These are phyloP conservation scores for Tephrocybe sp. DNA, from an alignment of 768 basidiomycete species.

Conservation along the genomic window DNA sequence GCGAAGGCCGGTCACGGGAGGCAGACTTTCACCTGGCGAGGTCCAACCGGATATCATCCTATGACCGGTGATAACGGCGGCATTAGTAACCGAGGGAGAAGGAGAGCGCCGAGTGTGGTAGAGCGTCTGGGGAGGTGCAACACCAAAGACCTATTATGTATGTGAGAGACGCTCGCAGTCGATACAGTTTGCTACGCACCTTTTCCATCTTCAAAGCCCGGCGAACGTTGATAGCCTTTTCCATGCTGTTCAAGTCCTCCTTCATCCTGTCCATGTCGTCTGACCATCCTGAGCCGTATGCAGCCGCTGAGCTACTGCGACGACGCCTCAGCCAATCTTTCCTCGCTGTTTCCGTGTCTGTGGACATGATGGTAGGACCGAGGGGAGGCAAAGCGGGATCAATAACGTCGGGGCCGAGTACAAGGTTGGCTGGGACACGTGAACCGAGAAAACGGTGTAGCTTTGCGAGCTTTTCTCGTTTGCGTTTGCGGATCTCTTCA, in stretches of 20 bases:
- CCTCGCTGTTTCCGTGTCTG: conserved; percentile 25
- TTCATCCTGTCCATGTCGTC: conserved; percentile 61
- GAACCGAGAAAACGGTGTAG: conserved; percentile 87
- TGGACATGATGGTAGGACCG: conserved; percentile 20
- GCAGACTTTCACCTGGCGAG: conserved; percentile 18
- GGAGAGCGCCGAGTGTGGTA: conserved; percentile 63
- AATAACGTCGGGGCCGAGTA: conserved; percentile 45
- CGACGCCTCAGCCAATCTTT: conserved; percentile 47
- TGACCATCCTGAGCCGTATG: conserved; percentile 44
- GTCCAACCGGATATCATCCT: conserved; percentile 17
- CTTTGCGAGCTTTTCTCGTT: conserved; percentile 75
- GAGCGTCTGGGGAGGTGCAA: conserved; percentile 75
- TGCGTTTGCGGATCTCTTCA: conserved; percentile 63
- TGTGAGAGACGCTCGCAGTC: neutral
- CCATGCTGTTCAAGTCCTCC: conserved; percentile 66
- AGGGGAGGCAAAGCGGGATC: conserved; percentile 25
- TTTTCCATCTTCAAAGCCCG: conserved; percentile 87
- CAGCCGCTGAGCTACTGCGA: conserved; percentile 52
- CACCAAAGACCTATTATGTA: conserved; percentile 69
- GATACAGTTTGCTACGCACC: conserved; percentile 32
- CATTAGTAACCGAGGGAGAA: conserved; percentile 28
- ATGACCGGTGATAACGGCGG: conserved; percentile 9
- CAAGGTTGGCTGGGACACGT: conserved; percentile 67
- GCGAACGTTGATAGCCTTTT: conserved; percentile 78
- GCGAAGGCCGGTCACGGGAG: conserved; percentile 23